Evolutionary conservation across 345 rosid genomes (phyloP).

Genomic region (Anastatica hierochuntica): DNA sequence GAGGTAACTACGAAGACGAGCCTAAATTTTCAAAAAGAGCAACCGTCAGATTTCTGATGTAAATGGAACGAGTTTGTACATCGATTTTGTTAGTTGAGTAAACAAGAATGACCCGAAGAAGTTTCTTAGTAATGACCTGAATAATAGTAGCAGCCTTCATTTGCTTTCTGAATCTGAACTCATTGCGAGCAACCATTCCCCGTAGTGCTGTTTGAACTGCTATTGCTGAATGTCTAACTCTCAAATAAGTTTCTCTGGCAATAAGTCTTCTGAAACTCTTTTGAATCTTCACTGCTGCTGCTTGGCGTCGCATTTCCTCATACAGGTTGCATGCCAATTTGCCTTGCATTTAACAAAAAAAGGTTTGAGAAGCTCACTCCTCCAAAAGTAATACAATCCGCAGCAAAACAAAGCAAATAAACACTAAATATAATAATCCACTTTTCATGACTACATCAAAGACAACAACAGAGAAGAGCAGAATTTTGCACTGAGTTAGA

Average conservation of each 20-base stretch:
- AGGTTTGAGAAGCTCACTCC: constrained; percentile 13
- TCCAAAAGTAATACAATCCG: background rate
- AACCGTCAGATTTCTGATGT: constrained; percentile 10
- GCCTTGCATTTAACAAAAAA: constrained; percentile 37
- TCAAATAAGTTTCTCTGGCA: constrained; percentile 55
- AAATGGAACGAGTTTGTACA: background rate
- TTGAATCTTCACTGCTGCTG: constrained; percentile 84
- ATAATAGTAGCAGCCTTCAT: constrained; percentile 81
- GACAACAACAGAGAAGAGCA: background rate
- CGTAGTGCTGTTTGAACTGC: constrained; percentile 77
- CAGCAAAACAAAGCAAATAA: background rate
- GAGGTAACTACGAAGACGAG: constrained; percentile 54
- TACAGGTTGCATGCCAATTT: constrained; percentile 73
- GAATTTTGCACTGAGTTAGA: background rate
- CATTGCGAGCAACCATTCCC: constrained; percentile 93
- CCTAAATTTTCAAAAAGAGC: constrained; percentile 43
- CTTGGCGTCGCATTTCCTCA: constrained; percentile 74
- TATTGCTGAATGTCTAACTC: constrained; percentile 47
- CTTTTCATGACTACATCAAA: background rate
- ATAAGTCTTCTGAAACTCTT: constrained; percentile 63
- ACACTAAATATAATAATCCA: background rate
- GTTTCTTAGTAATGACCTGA: constrained; percentile 44
- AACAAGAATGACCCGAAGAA: constrained; percentile 17
- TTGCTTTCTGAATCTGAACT: constrained; percentile 82
- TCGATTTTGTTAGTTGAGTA: background rate